phyloP scores from a whole-genome alignment of 345 rosid genomes.

The Salix brachista region DNA sequence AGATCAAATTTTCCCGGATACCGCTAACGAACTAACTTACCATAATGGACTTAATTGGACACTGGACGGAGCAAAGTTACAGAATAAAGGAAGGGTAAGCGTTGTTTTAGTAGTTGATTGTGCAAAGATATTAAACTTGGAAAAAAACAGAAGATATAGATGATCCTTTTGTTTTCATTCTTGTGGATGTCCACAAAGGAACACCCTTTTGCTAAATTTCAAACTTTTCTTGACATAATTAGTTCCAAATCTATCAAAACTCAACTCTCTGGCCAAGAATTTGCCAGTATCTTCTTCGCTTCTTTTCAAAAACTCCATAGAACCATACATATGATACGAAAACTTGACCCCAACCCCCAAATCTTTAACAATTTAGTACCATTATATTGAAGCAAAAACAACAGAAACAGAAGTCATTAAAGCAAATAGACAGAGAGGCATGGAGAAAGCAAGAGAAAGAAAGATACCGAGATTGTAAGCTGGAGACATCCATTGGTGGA shows the following conservation, averaged over 20 bases:
- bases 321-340: too few species aligned
- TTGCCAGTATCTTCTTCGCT: background rate
- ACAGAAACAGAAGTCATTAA: background rate
- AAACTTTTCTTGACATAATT: background rate
- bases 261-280: background rate
- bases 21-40: background rate
- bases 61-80: background rate
- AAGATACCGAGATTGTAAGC: conserved; percentile 27
- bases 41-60: background rate
- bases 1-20: background rate
- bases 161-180: background rate
- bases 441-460: background rate
- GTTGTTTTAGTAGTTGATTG: background rate
- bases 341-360: background rate
- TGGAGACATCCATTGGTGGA: conserved; percentile 16
- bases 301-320: background rate
- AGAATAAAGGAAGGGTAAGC: background rate
- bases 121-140: background rate
- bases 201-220: background rate
- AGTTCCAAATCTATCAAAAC: background rate
- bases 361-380: background rate
- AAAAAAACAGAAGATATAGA: background rate
- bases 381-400: background rate
- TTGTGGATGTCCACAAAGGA: conserved; percentile 2
- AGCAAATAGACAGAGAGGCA: too few species aligned